Evolutionary conservation across 2,329 filamentous ascomycete genomes (phyloP).

Genomic region (Pestalotiopsis sp.): DNA sequence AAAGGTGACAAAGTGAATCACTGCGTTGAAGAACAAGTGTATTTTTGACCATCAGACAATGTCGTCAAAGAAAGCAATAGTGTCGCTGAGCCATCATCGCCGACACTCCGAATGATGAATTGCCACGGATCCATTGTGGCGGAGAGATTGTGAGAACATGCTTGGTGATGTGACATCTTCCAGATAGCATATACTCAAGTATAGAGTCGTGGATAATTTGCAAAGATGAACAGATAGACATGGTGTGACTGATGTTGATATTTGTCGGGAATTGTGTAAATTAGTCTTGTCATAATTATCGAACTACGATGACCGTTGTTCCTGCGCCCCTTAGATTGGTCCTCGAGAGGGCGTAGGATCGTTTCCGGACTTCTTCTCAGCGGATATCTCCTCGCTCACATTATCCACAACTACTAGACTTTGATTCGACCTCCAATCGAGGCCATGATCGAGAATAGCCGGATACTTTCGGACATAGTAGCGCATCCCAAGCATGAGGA

Average conservation of each 20-base stretch:
- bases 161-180: too few species aligned
- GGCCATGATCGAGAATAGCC: slow-evolving; percentile 17
- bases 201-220: too few species aligned
- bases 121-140: too few species aligned
- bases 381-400: neutral
- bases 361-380: neutral
- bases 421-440: slow-evolving; percentile 8
- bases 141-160: too few species aligned
- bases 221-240: too few species aligned
- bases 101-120: too few species aligned
- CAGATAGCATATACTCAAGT: too few species aligned
- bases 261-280: too few species aligned
- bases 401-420: neutral
- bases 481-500: slow-evolving; percentile 32
- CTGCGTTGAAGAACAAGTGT: neutral
- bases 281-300: too few species aligned
- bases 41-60: neutral
- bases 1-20: neutral
- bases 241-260: too few species aligned
- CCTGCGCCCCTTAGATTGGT: neutral
- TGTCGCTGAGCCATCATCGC: too few species aligned
- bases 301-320: too few species aligned
- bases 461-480: slow-evolving; percentile 26
- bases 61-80: neutral
- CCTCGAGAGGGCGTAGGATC: neutral